phyloP scores from a whole-genome alignment of 2,329 filamentous ascomycete genomes.

The Verticillium nubilum region DNA sequence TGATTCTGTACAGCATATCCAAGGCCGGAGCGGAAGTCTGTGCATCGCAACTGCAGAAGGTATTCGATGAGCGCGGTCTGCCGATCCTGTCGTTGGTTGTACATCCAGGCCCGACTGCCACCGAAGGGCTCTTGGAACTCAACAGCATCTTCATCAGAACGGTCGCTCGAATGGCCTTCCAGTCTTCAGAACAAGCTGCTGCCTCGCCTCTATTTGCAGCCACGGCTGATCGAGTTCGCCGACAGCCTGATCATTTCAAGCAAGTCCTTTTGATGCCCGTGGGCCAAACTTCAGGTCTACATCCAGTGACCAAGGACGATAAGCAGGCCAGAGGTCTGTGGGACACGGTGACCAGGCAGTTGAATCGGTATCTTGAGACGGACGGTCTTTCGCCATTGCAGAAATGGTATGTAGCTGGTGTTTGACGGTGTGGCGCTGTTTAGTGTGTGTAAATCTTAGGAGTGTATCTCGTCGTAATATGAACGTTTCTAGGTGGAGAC shows the following conservation, averaged over 20 bases:
- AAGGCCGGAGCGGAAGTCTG: slow-evolving; percentile 15
- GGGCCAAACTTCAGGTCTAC: not conserved
- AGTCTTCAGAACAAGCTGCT: slow-evolving; percentile 10
- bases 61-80: slow-evolving; percentile 5
- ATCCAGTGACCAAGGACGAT: slow-evolving; percentile 5
- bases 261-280: slow-evolving; percentile 9
- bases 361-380: slow-evolving; percentile 1
- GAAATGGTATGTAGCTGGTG: too few species aligned
- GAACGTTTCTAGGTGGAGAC: too few species aligned
- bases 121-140: slow-evolving; percentile 3
- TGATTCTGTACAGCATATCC: slow-evolving; percentile 16
- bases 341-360: slow-evolving; percentile 5
- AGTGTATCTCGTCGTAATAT: too few species aligned
- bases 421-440: too few species aligned
- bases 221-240: slow-evolving; percentile 4
- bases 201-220: slow-evolving; percentile 11
- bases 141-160: slow-evolving; percentile 1
- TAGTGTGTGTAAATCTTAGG: too few species aligned
- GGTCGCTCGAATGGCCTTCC: slow-evolving; percentile 2
- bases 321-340: slow-evolving; percentile 8
- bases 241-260: slow-evolving; percentile 5
- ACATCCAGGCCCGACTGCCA: slow-evolving; percentile 13
- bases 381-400: not conserved
- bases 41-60: slow-evolving; percentile 11
- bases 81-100: slow-evolving; percentile 11